These are phyloP conservation scores for Barnettozyma botsteinii DNA, from an alignment of 805 yeast species.

Conservation along the genomic window DNA sequence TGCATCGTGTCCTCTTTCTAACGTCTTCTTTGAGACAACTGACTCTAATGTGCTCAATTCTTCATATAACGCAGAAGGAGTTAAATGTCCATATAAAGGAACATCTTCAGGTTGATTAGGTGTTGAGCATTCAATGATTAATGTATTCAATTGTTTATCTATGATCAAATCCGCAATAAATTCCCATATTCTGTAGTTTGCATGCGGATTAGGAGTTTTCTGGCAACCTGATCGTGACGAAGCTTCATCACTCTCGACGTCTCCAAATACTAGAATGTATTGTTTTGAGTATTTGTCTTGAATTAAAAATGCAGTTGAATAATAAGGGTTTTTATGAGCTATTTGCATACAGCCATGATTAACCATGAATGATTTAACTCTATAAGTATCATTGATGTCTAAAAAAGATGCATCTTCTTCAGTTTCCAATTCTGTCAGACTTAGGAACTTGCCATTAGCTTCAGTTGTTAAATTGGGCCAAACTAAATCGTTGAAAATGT, in stretches of 20 bases:
- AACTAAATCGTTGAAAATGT: slow-evolving; percentile 64
- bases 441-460: slow-evolving; percentile 25
- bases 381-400: slow-evolving; percentile 11
- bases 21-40: background rate
- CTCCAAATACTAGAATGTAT: slow-evolving; percentile 68
- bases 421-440: slow-evolving; percentile 14
- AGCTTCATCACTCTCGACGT: slow-evolving; percentile 62
- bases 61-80: slow-evolving; percentile 54
- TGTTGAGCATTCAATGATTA: slow-evolving; percentile 77
- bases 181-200: slow-evolving; percentile 45
- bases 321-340: slow-evolving; percentile 21
- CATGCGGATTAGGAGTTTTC: background rate
- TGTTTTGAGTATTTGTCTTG: slow-evolving; percentile 29
- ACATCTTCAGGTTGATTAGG: slow-evolving; percentile 37
- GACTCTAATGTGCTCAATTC: slow-evolving; percentile 37
- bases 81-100: slow-evolving; percentile 73
- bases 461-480: slow-evolving; percentile 65
- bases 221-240: slow-evolving; percentile 32
- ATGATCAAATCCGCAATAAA: slow-evolving; percentile 42
- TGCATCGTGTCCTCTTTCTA: no score
- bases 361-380: slow-evolving; percentile 33
- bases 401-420: slow-evolving; percentile 2
- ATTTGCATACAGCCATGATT: slow-evolving; percentile 35
- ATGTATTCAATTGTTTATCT: slow-evolving; percentile 38
- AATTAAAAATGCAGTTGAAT: slow-evolving; percentile 56